Evolutionary conservation across 495 filamentous ascomycete species (phyloP).

Genomic region (Echria macrotheca): DNA sequence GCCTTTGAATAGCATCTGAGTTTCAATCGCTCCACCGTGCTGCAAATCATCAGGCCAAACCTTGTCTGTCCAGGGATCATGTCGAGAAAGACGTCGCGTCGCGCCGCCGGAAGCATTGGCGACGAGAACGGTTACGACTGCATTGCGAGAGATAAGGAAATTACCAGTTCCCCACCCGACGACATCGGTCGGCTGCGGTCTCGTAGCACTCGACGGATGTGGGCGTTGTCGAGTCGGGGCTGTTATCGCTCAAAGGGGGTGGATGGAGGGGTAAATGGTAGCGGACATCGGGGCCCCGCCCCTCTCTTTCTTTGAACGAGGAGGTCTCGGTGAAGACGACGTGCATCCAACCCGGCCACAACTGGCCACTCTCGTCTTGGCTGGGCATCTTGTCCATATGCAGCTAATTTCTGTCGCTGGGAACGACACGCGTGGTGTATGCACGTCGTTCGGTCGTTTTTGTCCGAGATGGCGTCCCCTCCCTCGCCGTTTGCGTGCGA

Average conservation of each 20-base stretch:
- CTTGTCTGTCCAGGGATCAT: no score
- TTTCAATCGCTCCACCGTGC: no score
- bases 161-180: no score
- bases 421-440: constrained; percentile 7
- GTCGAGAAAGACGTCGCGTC: no score
- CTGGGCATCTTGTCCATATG: constrained; percentile 5
- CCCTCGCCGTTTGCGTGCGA: no score
- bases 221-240: background rate
- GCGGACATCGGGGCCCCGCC: background rate
- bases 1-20: background rate
- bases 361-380: constrained; percentile 6
- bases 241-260: background rate
- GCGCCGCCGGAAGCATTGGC: no score
- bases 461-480: constrained; percentile 10
- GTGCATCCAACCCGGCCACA: background rate
- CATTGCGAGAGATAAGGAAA: constrained; percentile 7
- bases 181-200: no score
- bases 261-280: background rate
- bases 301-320: background rate
- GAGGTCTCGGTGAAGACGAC: constrained; percentile 10
- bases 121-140: no score
- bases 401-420: constrained; percentile 3
- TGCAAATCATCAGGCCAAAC: no score
- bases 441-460: constrained; percentile 4
- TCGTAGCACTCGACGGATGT: background rate